These are phyloP conservation scores for Cutaneotrichosporon sp. DNA, from an alignment of 1,284 basidiomycete species.

Conservation along the genomic window DNA sequence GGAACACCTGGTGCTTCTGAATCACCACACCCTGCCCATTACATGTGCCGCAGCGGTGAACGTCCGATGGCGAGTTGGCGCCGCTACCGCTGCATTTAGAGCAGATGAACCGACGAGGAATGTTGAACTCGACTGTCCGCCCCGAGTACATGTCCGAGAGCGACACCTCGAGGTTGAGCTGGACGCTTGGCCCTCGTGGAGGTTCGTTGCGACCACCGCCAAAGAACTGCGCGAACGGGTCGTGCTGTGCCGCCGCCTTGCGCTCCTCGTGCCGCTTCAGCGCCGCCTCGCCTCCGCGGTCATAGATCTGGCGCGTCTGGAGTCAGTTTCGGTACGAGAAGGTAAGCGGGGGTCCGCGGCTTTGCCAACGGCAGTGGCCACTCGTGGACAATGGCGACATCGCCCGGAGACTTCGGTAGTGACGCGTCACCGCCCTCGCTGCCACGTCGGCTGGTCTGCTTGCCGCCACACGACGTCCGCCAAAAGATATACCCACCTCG, in stretches of 20 bases:
- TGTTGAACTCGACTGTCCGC: slow-evolving; percentile 81
- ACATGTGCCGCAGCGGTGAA: slow-evolving; percentile 76
- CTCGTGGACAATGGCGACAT: neutral
- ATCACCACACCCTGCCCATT: slow-evolving; percentile 80
- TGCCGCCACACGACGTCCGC: neutral
- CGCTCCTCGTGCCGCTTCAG: slow-evolving; percentile 73
- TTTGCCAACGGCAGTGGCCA: too few relatives aligned
- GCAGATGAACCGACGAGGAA: slow-evolving; percentile 84
- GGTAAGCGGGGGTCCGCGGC: neutral
- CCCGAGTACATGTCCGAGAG: slow-evolving; percentile 84
- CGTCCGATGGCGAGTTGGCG: slow-evolving; percentile 79
- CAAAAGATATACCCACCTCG: slow-evolving; percentile 58
- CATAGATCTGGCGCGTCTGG: slow-evolving; percentile 86
- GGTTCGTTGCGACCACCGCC: slow-evolving; percentile 71
- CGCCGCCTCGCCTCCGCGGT: slow-evolving; percentile 88
- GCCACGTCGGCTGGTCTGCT: neutral
- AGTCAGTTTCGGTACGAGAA: neutral
- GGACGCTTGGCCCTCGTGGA: slow-evolving; percentile 69
- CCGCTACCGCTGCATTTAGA: slow-evolving; percentile 90
- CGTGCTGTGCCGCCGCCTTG: slow-evolving; percentile 76
- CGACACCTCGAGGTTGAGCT: slow-evolving; percentile 83
- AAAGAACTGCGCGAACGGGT: slow-evolving; percentile 89
- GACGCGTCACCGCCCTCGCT: neutral
- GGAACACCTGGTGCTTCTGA: slow-evolving; percentile 88
- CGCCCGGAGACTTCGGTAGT: neutral